phyloP scores from a whole-genome alignment of 208 protist genomes.

The Acanthamoeba healyi region DNA sequence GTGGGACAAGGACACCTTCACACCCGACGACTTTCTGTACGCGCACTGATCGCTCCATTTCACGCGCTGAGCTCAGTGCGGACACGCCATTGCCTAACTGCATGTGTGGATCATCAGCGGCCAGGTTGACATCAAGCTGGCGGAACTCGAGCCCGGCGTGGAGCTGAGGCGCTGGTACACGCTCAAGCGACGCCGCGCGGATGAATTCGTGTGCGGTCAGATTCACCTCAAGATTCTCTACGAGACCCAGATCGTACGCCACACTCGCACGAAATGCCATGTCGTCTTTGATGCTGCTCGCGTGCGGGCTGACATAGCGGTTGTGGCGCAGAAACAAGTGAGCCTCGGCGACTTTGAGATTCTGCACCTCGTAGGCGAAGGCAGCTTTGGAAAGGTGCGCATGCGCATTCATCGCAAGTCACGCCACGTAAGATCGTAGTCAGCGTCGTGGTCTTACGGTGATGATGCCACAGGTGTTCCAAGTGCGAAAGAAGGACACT shows the following conservation, averaged over 20 bases:
- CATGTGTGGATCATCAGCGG: too few species aligned
- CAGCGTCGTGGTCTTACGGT: background rate
- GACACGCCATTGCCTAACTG: too few species aligned
- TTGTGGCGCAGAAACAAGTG: slow-evolving; percentile 11
- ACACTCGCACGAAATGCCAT: background rate
- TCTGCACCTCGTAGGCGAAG: slow-evolving; percentile 81
- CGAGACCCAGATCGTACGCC: slow-evolving; percentile 5
- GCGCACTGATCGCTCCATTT: background rate
- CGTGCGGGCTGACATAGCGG: too few species aligned
- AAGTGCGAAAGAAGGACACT: slow-evolving; percentile 86
- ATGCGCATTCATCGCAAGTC: slow-evolving; percentile 72
- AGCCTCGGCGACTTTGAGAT: slow-evolving; percentile 79
- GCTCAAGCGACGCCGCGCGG: background rate
- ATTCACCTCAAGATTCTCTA: slow-evolving; percentile 52
- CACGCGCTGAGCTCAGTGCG: background rate
- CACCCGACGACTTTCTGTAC: slow-evolving; percentile 64
- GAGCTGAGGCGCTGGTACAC: slow-evolving; percentile 21
- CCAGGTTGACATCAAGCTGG: slow-evolving; percentile 22
- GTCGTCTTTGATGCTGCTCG: too few species aligned
- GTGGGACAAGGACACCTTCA: slow-evolving; percentile 64
- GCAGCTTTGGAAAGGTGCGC: slow-evolving; percentile 88
- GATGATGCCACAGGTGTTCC: slow-evolving; percentile 84
- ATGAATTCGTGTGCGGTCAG: slow-evolving; percentile 55
- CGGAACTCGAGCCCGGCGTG: background rate
- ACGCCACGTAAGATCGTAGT: too few species aligned